Evolutionary conservation across 306 rosid genomes (phyloP), one percentile per base, ranked within the genome.

Genomic region (Quercus variabilis): DNA sequence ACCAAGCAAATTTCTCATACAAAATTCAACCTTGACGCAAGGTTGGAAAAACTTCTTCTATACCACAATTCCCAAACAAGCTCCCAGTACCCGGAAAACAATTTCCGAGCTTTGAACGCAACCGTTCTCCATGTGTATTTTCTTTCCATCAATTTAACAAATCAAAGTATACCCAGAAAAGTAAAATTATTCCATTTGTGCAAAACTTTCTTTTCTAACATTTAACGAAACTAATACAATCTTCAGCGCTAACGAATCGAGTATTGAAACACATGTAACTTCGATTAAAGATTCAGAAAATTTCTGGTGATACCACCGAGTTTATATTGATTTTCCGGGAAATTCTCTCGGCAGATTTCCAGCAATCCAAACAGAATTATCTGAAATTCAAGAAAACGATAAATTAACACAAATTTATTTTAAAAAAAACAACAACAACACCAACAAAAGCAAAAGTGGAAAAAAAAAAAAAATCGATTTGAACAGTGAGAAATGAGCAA

Each of bases 351-450:
- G 46, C 76, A 28, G 76, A 74, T 80, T 85, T 78, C 76, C 77
- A 76, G 81, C 82, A 71, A 79, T 38, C 63, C 79, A 84, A 81
- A 79, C 65, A 84, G 81, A 73, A 79, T 56, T 72, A 84, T 52
- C 95, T 90, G 91, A 82, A 86, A 81, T 86, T 75, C 65, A 71
- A 64, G 78, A 62, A 79, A 79, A 69, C 1, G 20, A 65, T 26
- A 85, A 80, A 62, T 56, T 74, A 78, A 68, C 43, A 83, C 21
- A 43, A 74, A 71, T 30, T 59, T 3, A 1, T 25, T 25, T 25
- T 1, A 25, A 38, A 35, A 68, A 49, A 13, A 54, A 23, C 23
- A 71, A 55, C 41, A 23, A 41, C 60, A 35, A 75, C 52, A 55
- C 46, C 52, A 19, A 13, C 54, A 49, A 13, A 12, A 49, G 17